Base-by-base conservation (phyloP, 2,329 filamentous ascomycete species). In the Trichoderma atroviride region DNA sequence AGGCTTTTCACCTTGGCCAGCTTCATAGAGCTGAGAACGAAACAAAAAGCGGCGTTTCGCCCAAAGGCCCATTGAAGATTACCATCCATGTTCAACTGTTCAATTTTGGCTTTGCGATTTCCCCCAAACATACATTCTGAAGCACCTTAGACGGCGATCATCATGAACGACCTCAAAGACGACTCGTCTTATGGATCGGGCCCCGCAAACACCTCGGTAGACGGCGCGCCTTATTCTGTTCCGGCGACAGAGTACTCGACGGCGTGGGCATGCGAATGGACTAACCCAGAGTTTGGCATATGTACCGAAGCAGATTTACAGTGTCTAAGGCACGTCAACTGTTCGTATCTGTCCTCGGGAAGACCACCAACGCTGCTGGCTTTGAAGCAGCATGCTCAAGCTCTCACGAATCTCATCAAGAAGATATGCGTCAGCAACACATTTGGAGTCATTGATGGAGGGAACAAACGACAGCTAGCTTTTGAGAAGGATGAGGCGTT, bases 341-440 rank as follows among this genome's bases (percentile, higher is more conserved):
- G 87, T 77, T 80, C 81, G 69, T 88, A 88, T 72, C 78, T 89
- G 50, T 89, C 87, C 2, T 87, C 85, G 2, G 84, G 83, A 5
- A 75, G 79, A 6, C 78, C 86, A 4, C 86, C 87, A 1, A 88
- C 86, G 0, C 79, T 89, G n/a, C 78, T 85, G 1, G 81, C 85
- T 1, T 80, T 89, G 43, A 89, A 89, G 76, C 83, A 87, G 74
- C 87, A 89, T 71, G 85, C 86, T 0, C 87, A 89, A 66, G 83
- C 85, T n/a, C 81, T 89, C 19, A 78, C 81, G 40, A 81, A 84
- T 16, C 80, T 89, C 59, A 87, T 89, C 71, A 80, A 81, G 3
- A 77, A 80, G 53, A 76, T 89, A 13, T 80, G 79, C 3, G 79
- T 85, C 5, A 81, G 79, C 10, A 75, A 78, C 7, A 72, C 71